Conservation (phyloP, 805 yeast genomes). For the Saccharomycodes ludwigii region DNA sequence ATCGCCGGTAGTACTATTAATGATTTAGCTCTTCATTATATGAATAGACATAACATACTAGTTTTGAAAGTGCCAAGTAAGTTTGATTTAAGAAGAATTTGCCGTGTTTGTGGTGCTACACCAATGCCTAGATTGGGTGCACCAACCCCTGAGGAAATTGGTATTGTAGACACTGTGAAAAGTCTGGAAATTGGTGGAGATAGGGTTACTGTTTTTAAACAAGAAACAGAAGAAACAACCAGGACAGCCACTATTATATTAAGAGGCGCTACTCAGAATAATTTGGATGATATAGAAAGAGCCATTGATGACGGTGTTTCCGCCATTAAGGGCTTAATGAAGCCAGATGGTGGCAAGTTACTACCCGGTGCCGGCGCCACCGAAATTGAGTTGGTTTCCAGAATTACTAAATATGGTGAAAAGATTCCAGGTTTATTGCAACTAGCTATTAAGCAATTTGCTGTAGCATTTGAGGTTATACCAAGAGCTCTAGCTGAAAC, state of each 20-base stretch:
- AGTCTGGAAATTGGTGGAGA: constrained; percentile 95
- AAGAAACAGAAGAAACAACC: constrained; percentile 45
- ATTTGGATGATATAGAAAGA: constrained; percentile 88
- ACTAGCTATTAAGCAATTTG: constrained; percentile 87
- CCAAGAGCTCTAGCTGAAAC: constrained; percentile 92
- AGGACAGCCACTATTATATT: constrained; percentile 86
- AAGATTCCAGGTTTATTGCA: constrained; percentile 87
- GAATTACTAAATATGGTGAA: constrained; percentile 78
- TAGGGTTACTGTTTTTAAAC: constrained; percentile 88
- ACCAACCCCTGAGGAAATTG: constrained; percentile 91
- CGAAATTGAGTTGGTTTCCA: constrained; percentile 76
- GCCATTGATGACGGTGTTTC: constrained; percentile 96
- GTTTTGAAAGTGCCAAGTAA: constrained; percentile 87
- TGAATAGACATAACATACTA: constrained; percentile 74
- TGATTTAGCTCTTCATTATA: constrained; percentile 83
- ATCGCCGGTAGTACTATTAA: constrained; percentile 94
- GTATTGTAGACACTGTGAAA: constrained; percentile 75
- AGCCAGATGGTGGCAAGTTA: constrained; percentile 62
- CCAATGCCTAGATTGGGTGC: constrained; percentile 91
- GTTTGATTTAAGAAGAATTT: constrained; percentile 84
- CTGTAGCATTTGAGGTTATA: constrained; percentile 86
- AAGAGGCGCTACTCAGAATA: constrained; percentile 93
- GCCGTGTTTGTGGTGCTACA: constrained; percentile 95
- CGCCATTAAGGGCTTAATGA: constrained; percentile 78
- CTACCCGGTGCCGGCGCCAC: constrained; percentile 95